These are phyloP conservation scores for Amphicarpaea edgeworthii DNA, from an alignment of 306 rosid species.

Conservation along the genomic window DNA sequence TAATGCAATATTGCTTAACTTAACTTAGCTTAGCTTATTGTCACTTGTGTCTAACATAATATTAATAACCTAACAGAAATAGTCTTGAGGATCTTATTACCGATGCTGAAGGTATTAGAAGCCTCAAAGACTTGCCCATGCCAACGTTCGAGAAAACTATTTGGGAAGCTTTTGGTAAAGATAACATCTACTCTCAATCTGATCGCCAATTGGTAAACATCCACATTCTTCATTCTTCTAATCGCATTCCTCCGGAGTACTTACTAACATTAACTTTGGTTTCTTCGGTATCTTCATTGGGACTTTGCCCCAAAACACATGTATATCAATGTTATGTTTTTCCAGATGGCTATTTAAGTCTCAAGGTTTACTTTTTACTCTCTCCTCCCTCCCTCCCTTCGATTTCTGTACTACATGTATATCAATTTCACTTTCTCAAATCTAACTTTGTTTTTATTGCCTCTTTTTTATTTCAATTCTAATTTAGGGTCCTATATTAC, in stretches of 20 bases:
- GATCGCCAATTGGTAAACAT: conserved; percentile 67
- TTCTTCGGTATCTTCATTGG: conserved; percentile 69
- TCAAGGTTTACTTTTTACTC: conserved; percentile 71
- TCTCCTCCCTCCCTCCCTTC: conserved; percentile 4
- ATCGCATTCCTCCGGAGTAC: too few relatives aligned
- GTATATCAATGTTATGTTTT: conserved; percentile 68
- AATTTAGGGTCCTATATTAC: conserved; percentile 73
- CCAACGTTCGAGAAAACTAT: conserved; percentile 51
- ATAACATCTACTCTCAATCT: neutral
- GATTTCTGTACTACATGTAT: too few relatives aligned
- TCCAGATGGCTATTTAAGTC: conserved; percentile 56
- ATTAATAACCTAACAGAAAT: too few relatives aligned
- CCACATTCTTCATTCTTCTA: too few relatives aligned
- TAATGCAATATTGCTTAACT: too few relatives aligned
- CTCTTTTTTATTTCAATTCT: conserved; percentile 34
- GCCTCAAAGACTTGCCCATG: conserved; percentile 57
- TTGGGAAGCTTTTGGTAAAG: conserved; percentile 61
- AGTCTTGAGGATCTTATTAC: conserved; percentile 42
- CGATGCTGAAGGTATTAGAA: conserved; percentile 52
- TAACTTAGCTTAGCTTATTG: too few relatives aligned
- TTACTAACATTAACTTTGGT: conserved; percentile 23
- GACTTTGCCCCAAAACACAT: conserved; percentile 60
- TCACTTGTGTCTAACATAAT: too few relatives aligned
- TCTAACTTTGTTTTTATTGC: conserved; percentile 9
- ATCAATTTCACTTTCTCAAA: too few relatives aligned